Percentiles rank a stretch among this genome's conserved stretches.
Evolutionary conservation across 495 filamentous ascomycete genomes (phyloP).

Genomic region (Daldinia concentrica): DNA sequence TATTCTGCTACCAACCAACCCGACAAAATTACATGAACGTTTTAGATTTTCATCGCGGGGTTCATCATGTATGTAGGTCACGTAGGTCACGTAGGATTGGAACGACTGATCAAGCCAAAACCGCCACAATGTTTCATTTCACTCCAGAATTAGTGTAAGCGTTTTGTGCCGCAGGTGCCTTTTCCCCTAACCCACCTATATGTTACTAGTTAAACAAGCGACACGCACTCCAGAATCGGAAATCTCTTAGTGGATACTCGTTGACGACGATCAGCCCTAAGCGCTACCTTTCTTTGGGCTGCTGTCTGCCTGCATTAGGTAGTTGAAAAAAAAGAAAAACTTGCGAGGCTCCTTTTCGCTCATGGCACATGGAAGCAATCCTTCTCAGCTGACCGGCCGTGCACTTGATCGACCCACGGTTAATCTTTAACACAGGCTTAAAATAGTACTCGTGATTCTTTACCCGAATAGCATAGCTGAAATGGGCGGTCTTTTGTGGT

Average conservation of each 20-base stretch:
- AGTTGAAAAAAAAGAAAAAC: neutral
- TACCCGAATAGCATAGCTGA: neutral
- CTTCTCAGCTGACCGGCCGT: neutral
- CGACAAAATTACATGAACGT: neutral
- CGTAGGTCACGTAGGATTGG: no score
- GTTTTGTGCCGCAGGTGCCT: neutral
- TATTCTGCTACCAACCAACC: neutral
- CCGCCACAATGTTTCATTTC: neutral
- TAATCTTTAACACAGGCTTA: neutral
- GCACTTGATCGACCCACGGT: neutral
- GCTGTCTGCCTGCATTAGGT: neutral
- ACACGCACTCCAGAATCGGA: neutral
- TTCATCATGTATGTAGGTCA: no score
- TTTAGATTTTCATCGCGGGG: neutral
- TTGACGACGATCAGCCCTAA: neutral
- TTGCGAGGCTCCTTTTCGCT: neutral
- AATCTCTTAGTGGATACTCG: neutral
- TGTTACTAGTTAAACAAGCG: no score
- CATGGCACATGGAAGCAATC: neutral
- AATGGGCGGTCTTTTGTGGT: neutral
- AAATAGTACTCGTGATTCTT: neutral
- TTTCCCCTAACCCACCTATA: neutral
- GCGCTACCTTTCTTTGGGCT: neutral
- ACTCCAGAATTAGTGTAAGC: neutral
- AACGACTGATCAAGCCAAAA: no score